phyloP scores from a whole-genome alignment of 2,329 filamentous ascomycete species.

The Phialemonium atrogriseum region DNA sequence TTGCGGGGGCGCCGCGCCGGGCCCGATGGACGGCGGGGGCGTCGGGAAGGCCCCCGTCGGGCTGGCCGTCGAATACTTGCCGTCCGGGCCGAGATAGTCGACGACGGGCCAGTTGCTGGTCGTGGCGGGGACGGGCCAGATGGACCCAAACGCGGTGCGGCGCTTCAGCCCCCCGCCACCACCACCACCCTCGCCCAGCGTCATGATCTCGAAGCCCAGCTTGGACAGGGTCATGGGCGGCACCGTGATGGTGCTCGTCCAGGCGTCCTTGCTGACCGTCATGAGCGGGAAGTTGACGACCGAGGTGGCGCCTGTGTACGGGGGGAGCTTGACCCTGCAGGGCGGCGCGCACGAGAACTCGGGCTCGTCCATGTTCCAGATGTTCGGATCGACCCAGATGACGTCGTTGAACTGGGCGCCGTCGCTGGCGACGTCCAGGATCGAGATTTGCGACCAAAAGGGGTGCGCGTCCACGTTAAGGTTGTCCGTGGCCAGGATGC shows the following conservation, averaged over 20 bases:
- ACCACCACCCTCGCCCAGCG: constrained; percentile 6
- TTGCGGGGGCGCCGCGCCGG: constrained; percentile 7
- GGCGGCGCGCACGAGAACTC: constrained; percentile 18
- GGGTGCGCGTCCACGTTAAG: constrained; percentile 8
- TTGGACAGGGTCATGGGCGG: constrained; percentile 18
- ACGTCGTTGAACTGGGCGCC: constrained; percentile 10
- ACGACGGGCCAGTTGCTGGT: constrained; percentile 15
- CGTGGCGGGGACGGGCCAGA: constrained; percentile 12
- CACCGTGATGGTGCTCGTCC: constrained; percentile 21
- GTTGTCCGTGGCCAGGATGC: constrained; percentile 5
- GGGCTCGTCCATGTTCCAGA: constrained; percentile 22
- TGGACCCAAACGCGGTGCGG: constrained; percentile 4
- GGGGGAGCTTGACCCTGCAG: constrained; percentile 19
- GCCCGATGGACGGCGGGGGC: constrained; percentile 11
- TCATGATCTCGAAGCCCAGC: constrained; percentile 16
- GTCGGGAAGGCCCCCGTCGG: constrained; percentile 10
- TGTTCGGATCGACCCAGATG: constrained; percentile 17
- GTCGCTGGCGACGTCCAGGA: constrained; percentile 17
- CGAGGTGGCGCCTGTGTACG: constrained; percentile 17
- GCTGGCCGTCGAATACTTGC: constrained; percentile 7
- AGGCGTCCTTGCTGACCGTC: constrained; percentile 19
- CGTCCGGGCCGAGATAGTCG: constrained; percentile 12
- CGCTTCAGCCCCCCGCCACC: constrained; percentile 6
- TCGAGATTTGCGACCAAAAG: constrained; percentile 8
- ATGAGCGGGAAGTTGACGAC: constrained; percentile 21